phyloP scores from a whole-genome alignment of 164 flowering plant species.

The Berberis vulgaris region DNA sequence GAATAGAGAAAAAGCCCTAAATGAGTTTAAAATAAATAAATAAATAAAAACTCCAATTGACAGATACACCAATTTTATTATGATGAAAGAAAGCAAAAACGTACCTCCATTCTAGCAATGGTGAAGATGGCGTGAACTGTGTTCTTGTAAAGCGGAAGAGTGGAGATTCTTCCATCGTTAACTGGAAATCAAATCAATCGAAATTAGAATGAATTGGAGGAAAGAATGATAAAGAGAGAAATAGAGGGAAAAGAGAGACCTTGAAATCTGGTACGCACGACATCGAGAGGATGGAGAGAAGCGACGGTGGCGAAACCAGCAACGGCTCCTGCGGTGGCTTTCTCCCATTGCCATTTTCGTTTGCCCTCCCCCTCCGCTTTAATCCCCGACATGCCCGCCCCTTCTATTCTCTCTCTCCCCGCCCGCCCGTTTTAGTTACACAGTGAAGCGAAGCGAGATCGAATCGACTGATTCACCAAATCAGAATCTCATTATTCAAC shows the following conservation, averaged over 20 bases:
- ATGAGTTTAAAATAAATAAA: neutral
- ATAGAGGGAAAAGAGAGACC: slow-evolving; percentile 24
- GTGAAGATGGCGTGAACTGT: slow-evolving; percentile 76
- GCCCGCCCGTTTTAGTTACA: too few relatives aligned
- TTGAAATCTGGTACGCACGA: slow-evolving; percentile 92
- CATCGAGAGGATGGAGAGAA: slow-evolving; percentile 86
- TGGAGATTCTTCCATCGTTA: slow-evolving; percentile 58
- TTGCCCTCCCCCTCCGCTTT: neutral
- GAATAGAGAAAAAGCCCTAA: too few relatives aligned
- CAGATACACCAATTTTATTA: too few relatives aligned
- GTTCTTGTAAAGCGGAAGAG: slow-evolving; percentile 68
- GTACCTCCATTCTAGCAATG: slow-evolving; percentile 81
- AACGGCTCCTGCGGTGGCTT: slow-evolving; percentile 76
- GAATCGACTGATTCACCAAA: too few relatives aligned
- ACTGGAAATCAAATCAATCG: slow-evolving; percentile 26
- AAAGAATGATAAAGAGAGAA: slow-evolving; percentile 1
- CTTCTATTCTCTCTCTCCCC: too few relatives aligned
- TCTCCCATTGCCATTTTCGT: slow-evolving; percentile 73
- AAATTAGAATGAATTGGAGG: neutral
- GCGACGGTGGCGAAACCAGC: slow-evolving; percentile 94
- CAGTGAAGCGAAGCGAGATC: too few relatives aligned
- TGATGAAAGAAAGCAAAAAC: slow-evolving; percentile 1
- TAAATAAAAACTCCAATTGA: too few relatives aligned
- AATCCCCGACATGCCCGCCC: too few relatives aligned
- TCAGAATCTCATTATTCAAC: too few relatives aligned